Evolutionary conservation across 352 stramenopile species (phyloP), one percentile per base, ranked within the genome.

Genomic region (Pythium monospermum): DNA sequence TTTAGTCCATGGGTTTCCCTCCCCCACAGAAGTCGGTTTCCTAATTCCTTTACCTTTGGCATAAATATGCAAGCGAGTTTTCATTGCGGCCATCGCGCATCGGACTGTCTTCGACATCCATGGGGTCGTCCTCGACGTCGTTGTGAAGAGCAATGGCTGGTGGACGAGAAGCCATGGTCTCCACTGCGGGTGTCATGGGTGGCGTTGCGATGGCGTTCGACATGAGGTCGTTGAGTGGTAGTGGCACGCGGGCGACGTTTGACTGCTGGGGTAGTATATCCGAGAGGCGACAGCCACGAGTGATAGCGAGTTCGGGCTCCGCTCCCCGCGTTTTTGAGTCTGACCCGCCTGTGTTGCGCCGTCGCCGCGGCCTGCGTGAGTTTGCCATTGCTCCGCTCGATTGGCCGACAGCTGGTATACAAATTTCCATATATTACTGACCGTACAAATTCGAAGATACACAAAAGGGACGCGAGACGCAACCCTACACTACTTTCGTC

Each of bases 51-150:
- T 31, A 68, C 59, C 54, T 23, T 19, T 65, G 57, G 44, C 61
- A 69, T 22, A 69, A 53, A 38, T 57, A 59, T 3, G 52, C 61
- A 32, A 69, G 58, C 13, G 61, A 69, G 52, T 69, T 69, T 26
- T 69, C 61, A 40, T 54, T 66, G 39, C 61, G 57, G 25, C 51
- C 43, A 23, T 69, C 58, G 28, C 59, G 59, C 52, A 57, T 40
- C 4, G 59, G 52, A 33, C 59, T 61, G 25, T 66, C 59, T 6
- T 66, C 59, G 13, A 47, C 46, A 39, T 61, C 59, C 19, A 59
- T 27, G 10, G 44, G 28, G 19, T 60, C 58, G 37, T 64, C 57
- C 6, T 55, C 49, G 6, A 28, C 11, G 26, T 57, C 56, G 12
- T 64, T 49, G 5, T 57, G 49, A 15, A 62, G 40, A 27, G 46